These are phyloP conservation scores for Aspergillus olivimuriae DNA, from an alignment of 495 filamentous ascomycete species.

Conservation along the genomic window DNA sequence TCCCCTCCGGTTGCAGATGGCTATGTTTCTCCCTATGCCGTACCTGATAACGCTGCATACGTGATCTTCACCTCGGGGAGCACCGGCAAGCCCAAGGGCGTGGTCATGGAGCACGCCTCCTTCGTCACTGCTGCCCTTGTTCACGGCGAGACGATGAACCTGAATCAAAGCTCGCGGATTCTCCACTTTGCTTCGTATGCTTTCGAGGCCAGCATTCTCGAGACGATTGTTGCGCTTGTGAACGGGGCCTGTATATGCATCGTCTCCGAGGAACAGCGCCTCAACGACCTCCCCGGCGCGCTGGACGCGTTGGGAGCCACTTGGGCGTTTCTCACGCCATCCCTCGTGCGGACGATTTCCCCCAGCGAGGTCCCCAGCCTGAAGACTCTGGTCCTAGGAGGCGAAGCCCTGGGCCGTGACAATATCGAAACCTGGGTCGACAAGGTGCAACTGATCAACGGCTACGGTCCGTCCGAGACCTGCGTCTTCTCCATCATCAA, in stretches of 20 bases:
- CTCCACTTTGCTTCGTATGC: background rate
- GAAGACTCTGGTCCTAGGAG: slow-evolving; percentile 6
- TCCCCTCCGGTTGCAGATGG: no score
- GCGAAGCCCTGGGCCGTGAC: slow-evolving; percentile 4
- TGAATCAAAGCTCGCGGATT: background rate
- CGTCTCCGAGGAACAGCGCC: slow-evolving; percentile 15
- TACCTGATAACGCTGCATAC: slow-evolving; percentile 20
- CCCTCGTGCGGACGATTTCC: slow-evolving; percentile 23
- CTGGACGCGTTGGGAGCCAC: slow-evolving; percentile 22
- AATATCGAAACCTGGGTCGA: slow-evolving; percentile 5
- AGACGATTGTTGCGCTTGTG: background rate
- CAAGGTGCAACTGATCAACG: slow-evolving; percentile 12
- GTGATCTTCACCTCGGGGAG: slow-evolving; percentile 61
- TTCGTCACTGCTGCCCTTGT: background rate
- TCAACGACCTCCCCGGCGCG: slow-evolving; percentile 18
- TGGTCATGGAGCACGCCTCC: slow-evolving; percentile 37
- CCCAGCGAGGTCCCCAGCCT: slow-evolving; percentile 21
- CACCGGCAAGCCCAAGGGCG: slow-evolving; percentile 63
- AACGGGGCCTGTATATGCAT: background rate
- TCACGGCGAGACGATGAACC: background rate
- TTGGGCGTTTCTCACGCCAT: slow-evolving; percentile 34
- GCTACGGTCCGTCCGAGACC: slow-evolving; percentile 20
- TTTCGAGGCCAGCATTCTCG: background rate
- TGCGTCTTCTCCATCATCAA: background rate
- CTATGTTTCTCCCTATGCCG: background rate